Base-by-base conservation (phyloP, 192 early-diverging fungal genomes). In the Dissophora ornata region DNA sequence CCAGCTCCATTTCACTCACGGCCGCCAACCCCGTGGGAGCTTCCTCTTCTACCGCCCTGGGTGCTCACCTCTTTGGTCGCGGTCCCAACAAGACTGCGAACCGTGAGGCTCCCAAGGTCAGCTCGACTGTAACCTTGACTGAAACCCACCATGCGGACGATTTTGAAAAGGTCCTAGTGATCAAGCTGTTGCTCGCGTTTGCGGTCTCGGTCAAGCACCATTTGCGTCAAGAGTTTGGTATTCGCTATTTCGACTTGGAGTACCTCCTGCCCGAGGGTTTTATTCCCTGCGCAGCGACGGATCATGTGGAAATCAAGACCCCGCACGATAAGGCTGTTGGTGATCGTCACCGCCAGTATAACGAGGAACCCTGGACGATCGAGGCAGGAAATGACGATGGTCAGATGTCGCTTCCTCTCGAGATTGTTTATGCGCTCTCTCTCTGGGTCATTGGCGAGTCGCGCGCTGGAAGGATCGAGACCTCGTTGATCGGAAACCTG, bases 181-280 rank as follows among this genome's bases (percentile, higher is more conserved):
- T 86, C 49, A 70, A 80, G 36, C 57, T 84, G 22, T 44, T 86
- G 53, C 33, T 84, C 13, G 85, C 83, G 6, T 84, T 66, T 45
- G 82, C 74, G 18, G 52, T 83, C 44, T 55, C 84, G 12, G 57
- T 82, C 45, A 85, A 84, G 66, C 80, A 83, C 53, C 79, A 85
- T 34, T 58, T 90, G 18, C 71, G 90, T 22, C 81, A 80, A 22
- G 88, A 91, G 64, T 62, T 80, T 59, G 87, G 84, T 19, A 29
- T 82, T 40, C 74, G 82, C 24, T 83, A 81, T 25, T 80, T 77
- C 33, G 87, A 87, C 68, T 80, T 88, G n/a, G 74, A 81, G 34
- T 47, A 67, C 21, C 77, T 87, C 36, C 50, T 87, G 18, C 85
- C 82, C 18, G 57, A 87, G 11, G 80, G 56, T 0, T 84, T 68